Conservation (phyloP, 257 asterid genomes). For the Sherardia arvensis region DNA sequence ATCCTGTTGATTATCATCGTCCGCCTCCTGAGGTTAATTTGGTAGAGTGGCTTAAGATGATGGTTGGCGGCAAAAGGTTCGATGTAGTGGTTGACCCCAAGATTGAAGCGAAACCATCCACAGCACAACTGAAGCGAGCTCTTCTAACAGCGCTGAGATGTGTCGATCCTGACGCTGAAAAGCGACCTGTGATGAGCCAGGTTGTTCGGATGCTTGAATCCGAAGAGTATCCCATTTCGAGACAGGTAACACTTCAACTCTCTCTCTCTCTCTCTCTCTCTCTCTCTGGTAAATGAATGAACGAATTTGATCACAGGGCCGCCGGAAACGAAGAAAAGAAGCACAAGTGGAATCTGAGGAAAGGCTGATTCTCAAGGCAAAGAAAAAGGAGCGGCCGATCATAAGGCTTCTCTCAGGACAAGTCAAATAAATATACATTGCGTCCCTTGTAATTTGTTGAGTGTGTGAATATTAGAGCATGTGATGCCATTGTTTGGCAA, state of each 20-base stretch:
- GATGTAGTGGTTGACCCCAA: constrained; percentile 70
- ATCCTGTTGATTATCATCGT: constrained; percentile 69
- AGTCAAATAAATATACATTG: too few relatives aligned
- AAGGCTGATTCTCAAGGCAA: constrained; percentile 24
- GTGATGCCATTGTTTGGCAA: not conserved
- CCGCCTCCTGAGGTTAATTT: constrained; percentile 63
- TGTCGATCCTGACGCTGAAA: constrained; percentile 66
- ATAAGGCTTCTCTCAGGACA: too few relatives aligned
- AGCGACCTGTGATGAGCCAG: constrained; percentile 82
- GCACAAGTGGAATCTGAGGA: constrained; percentile 11
- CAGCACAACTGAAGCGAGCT: constrained; percentile 57
- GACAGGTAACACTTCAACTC: too few relatives aligned
- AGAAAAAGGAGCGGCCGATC: constrained; percentile 7
- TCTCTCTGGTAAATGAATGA: too few relatives aligned
- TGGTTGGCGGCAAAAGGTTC: constrained; percentile 58
- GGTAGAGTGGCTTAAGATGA: constrained; percentile 87
- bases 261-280: too few relatives aligned
- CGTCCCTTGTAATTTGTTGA: too few relatives aligned
- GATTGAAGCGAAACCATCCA: constrained; percentile 52
- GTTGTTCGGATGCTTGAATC: constrained; percentile 85
- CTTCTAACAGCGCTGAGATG: constrained; percentile 70
- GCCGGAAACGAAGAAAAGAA: constrained; percentile 35
- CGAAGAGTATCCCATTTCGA: constrained; percentile 61
- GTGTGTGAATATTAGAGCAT: not conserved
- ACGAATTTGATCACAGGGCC: constrained; percentile 38